phyloP scores from a whole-genome alignment of 2,329 filamentous ascomycete species.

The Clonostachys sp. region DNA sequence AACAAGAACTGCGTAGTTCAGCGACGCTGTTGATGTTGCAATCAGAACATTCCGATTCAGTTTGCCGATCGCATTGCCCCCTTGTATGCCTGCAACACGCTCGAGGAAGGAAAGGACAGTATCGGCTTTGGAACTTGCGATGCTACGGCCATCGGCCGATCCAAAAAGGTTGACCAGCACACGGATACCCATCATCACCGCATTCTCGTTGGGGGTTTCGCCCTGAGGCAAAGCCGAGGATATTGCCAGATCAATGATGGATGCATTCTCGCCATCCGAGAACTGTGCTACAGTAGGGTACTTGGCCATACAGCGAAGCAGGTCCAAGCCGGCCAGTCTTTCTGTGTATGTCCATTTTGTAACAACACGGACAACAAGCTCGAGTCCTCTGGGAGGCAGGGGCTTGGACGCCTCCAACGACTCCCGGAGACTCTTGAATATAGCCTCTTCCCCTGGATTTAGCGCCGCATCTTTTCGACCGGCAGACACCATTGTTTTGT shows the following conservation, averaged over 20 bases:
- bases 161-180: conserved; percentile 81
- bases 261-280: conserved; percentile 43
- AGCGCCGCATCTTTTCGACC: conserved; percentile 71
- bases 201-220: conserved; percentile 65
- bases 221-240: conserved; percentile 37
- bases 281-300: conserved; percentile 62
- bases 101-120: conserved; percentile 60
- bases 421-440: conserved; percentile 55
- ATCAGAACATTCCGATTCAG: conserved; percentile 77
- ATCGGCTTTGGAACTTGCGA: conserved; percentile 55
- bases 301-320: conserved; percentile 77
- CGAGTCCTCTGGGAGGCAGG: conserved; percentile 46
- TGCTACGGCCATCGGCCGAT: conserved; percentile 63
- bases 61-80: conserved; percentile 41
- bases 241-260: conserved; percentile 54
- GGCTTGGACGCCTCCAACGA: conserved; percentile 57
- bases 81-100: conserved; percentile 49
- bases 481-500: conserved; percentile 64
- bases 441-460: conserved; percentile 65
- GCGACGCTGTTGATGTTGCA: conserved; percentile 73
- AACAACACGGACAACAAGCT: conserved; percentile 65
- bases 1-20: conserved; percentile 80
- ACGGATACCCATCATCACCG: conserved; percentile 81
- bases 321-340: conserved; percentile 78
- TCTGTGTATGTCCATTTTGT: conserved; percentile 77